Base-by-base conservation (phyloP, 1,284 basidiomycete genomes). In the Hymenochaete sp. region DNA sequence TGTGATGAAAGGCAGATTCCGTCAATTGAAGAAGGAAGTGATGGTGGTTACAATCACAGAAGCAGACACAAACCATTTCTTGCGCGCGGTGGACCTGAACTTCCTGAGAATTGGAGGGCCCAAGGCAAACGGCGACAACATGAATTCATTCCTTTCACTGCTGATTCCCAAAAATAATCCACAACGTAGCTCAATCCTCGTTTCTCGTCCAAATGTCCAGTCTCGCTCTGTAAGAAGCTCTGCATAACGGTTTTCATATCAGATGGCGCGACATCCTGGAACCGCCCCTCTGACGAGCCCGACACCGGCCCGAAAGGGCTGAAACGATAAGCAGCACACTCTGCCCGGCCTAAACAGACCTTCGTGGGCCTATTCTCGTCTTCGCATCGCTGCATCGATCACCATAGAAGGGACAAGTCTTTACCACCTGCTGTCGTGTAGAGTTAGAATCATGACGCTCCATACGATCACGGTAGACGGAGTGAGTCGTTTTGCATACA, bases 401-500 rank as follows among this genome's bases (percentile, higher is more conserved):
- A n/a, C n/a, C n/a, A n/a, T n/a, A n/a, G n/a, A n/a, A n/a, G n/a
- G n/a, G n/a, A n/a, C n/a, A n/a, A n/a, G n/a, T n/a, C n/a, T n/a
- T n/a, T n/a, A n/a, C n/a, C n/a, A n/a, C n/a, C n/a, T n/a, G n/a
- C n/a, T n/a, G n/a, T n/a, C n/a, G n/a, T n/a, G n/a, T n/a, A n/a
- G n/a, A n/a, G n/a, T n/a, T n/a, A n/a, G n/a, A 29, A 38, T 13
- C 13, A 42, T 40, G 21, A 42, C 22, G 16, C 16, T 19, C 24
- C 39, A 37, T 18, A 45, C 58, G 16, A 57, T 74, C 46, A 56
- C 58, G 42, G 72, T 73, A n/a, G 71, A 75, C 59, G 72, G 71
- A 45, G 73, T 75, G 53, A 52, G 72, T 66, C 45, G 38, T 18
- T 18, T 14, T 37, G 38, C 24, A 8, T 35, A 35, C 13, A n/a